Evolutionary conservation across 2,329 filamentous ascomycete species (phyloP), one percentile per base, ranked within the genome.

Genomic region (Chrysosphaeria jannelii): DNA sequence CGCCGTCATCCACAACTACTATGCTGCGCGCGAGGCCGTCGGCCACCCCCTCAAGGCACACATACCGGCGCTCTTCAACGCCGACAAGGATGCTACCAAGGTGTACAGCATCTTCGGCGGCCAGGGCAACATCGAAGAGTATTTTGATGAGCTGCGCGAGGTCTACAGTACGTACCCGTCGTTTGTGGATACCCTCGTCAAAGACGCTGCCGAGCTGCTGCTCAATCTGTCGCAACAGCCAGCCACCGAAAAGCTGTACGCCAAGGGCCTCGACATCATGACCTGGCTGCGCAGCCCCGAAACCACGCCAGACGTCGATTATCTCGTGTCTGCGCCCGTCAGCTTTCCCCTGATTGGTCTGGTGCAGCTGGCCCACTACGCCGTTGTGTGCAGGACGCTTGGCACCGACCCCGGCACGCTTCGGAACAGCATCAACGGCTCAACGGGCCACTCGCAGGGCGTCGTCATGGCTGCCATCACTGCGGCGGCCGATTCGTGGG

Each of bases 51-150:
- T 91, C 41, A 79, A 78, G 48, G 62, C 75, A 14, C 81, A 97
- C 43, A 74, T 90, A 41, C 93, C 88, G 19, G 88, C 85, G 17
- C 58, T 97, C 22, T 62, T 91, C 39, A 63, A 85, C 34, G 81
- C 85, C 23, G 76, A 76, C 7, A 66, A 71, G 22, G 79, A 91
- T 31, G 68, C 63, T 30, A 65, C 67, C 26, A 68, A 63, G 35
- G 61, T 97, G 29, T 97, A 90, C 51, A 79, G 68, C 33, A 78
- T 97, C 30, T 90, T 93, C 34, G 85, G 85, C 29, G 85, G 85
- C 5, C 85, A 97, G 44, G 85, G 85, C 36, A 97, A 97, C 46
- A 93, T 97, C 32, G 81, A 97, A 47, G 88, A 97, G 48, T 97
- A 97, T 48, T 97, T 97, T 38, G 81, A 97, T 35, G 85, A 97